Base-by-base conservation (phyloP, 2,329 filamentous ascomycete species). In the Cladophialophora chaetospira region DNA sequence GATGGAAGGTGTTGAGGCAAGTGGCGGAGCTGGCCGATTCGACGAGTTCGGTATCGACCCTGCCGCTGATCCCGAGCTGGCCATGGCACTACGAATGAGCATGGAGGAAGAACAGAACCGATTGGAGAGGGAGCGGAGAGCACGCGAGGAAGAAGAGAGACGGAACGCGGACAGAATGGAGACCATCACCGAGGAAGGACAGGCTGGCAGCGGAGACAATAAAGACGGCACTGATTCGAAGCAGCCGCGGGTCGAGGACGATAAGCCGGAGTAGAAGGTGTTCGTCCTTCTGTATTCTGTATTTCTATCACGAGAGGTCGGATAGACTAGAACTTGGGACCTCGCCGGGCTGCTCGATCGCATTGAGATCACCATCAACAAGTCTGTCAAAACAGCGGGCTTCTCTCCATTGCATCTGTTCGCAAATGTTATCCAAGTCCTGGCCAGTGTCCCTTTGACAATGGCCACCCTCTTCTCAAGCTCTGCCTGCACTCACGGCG, bases 21-120 rank as follows among this genome's bases (percentile, higher is more conserved):
- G 74, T 25, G 77, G 72, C 10, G 85, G 80, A 38, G 81, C 82
- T 65, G 85, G 49, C 9, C 44, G 31, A 15, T 79, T 88, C 61
- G 95, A 91, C 67, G 89, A 91, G 66, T 95, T 95, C 71, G 91
- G 89, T 63, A 90, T 96, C 65, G 94, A 97, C 73, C 92, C 93
- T 11, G 88, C 87, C 52, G 82, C 92, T 68, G 94, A 99, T 70
- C 94, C 94, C 3, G 94, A 99, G 73, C 79, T 99, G 69, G 94
- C 94, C 19, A 84, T 99, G 66, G 94, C 94, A 50, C 79, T 99
- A 71, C 87, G 94, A 63, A 96, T 99, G 91, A 96, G 90, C 74
- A 91, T 96, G 83, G 94, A 99, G 73, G 94, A 99, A 72, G 94
- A 99, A 76, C 95, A 95, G 78, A 92, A 92, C 60, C 82, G 94